Percentiles rank a stretch among this genome's conserved stretches.
Evolutionary conservation across 805 yeast species (phyloP).

Genomic region (Maudiozyma serrabonitensis): DNA sequence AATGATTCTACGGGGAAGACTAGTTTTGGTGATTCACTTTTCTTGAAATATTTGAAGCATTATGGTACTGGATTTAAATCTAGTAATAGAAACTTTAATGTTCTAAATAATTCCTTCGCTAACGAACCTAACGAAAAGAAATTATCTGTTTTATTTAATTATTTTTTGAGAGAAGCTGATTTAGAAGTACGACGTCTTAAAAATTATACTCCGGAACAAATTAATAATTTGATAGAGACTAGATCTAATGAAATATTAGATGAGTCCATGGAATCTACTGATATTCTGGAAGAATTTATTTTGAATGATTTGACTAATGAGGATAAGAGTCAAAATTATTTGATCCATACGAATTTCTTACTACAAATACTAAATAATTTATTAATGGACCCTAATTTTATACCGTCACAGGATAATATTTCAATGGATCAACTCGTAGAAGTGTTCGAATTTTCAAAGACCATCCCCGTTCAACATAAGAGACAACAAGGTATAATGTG

Average conservation of each 20-base stretch:
- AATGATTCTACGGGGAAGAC: too few species aligned
- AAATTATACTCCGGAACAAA: slow-evolving; percentile 8
- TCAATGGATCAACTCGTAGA: slow-evolving; percentile 28
- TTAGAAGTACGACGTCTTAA: slow-evolving; percentile 16
- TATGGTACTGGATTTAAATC: slow-evolving; percentile 18
- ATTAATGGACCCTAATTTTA: slow-evolving; percentile 2
- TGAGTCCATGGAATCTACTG: not conserved
- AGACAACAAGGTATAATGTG: slow-evolving; percentile 30
- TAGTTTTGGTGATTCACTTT: not conserved
- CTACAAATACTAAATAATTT: slow-evolving; percentile 15
- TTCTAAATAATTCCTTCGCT: slow-evolving; percentile 5
- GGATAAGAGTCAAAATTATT: not conserved
- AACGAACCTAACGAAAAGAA: not conserved
- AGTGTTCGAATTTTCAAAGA: slow-evolving; percentile 35
- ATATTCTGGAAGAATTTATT: not conserved
- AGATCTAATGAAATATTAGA: not conserved
- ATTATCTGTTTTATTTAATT: slow-evolving; percentile 12
- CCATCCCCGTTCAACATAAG: slow-evolving; percentile 26
- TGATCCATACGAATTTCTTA: slow-evolving; percentile 14
- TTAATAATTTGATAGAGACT: slow-evolving; percentile 4
- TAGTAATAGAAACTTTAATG: slow-evolving; percentile 14
- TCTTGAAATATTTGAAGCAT: slow-evolving; percentile 18
- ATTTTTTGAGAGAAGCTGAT: slow-evolving; percentile 16
- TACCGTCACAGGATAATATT: not conserved
- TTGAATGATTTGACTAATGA: not conserved